phyloP scores from a whole-genome alignment of 2,329 filamentous ascomycete species.

The Hyphodiscus sp. region DNA sequence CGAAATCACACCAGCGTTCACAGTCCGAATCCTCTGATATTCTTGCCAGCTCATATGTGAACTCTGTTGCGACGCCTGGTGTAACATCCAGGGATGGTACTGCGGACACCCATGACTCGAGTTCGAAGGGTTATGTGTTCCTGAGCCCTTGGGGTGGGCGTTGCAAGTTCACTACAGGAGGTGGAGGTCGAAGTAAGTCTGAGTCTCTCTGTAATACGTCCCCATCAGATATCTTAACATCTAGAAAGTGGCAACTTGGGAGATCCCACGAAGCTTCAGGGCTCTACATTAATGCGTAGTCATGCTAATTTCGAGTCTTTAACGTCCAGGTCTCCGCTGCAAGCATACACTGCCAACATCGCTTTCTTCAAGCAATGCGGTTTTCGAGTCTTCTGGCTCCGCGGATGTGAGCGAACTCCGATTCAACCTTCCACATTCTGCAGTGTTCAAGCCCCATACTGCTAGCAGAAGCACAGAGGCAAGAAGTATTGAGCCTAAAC shows the following conservation, averaged over 20 bases:
- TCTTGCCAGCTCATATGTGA: slow-evolving; percentile 13
- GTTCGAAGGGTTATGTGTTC: slow-evolving; percentile 63
- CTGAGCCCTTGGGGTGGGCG: slow-evolving; percentile 78
- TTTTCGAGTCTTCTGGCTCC: slow-evolving; percentile 10
- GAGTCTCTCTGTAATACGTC: too few species aligned
- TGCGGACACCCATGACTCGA: slow-evolving; percentile 10
- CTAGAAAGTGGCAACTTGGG: too few species aligned
- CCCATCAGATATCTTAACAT: too few species aligned
- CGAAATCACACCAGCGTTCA: slow-evolving; percentile 21
- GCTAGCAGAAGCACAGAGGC: slow-evolving; percentile 1
- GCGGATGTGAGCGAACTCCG: slow-evolving; percentile 69
- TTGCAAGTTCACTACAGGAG: slow-evolving; percentile 78
- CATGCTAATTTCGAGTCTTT: too few species aligned
- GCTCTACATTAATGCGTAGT: too few species aligned
- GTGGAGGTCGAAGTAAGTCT: slow-evolving; percentile 54
- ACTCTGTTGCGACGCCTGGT: slow-evolving; percentile 8
- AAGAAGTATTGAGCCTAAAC: slow-evolving; percentile 6
- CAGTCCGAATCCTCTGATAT: slow-evolving; percentile 19
- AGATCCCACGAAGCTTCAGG: too few species aligned
- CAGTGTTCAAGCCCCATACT: slow-evolving; percentile 35
- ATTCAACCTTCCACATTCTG: slow-evolving; percentile 71
- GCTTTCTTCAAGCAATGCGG: slow-evolving; percentile 19
- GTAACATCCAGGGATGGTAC: slow-evolving; percentile 1
- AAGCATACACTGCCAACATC: slow-evolving; percentile 59
- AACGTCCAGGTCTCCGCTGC: slow-evolving; percentile 50